phyloP scores from a whole-genome alignment of 176 grass and related monocot genomes.

The Zoysia japonica region DNA sequence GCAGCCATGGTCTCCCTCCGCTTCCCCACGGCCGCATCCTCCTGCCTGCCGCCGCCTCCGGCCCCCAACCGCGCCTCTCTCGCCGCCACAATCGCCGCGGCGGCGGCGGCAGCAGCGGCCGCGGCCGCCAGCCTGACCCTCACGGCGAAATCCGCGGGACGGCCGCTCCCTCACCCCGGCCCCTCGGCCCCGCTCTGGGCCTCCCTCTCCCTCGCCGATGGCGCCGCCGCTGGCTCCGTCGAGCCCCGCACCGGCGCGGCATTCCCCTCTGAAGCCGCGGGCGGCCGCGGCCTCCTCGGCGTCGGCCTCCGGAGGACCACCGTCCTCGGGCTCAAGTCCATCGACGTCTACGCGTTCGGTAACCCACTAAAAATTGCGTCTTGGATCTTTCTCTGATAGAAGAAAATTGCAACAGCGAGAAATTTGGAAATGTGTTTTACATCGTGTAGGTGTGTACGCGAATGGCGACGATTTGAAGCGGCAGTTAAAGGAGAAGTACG shows the following conservation, averaged over 20 bases:
- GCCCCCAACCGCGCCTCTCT: slow-evolving; percentile 16
- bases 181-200: slow-evolving; percentile 57
- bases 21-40: slow-evolving; percentile 33
- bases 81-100: slow-evolving; percentile 40
- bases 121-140: slow-evolving; percentile 48
- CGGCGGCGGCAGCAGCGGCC: slow-evolving; percentile 18
- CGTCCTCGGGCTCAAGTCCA: slow-evolving; percentile 78
- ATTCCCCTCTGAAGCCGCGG: slow-evolving; percentile 54
- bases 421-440: neutral
- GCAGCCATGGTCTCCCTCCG: slow-evolving; percentile 54
- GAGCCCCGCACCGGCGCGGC: slow-evolving; percentile 60
- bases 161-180: slow-evolving; percentile 18
- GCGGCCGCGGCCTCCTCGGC: slow-evolving; percentile 61
- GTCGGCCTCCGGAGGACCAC: slow-evolving; percentile 71
- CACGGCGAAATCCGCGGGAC: slow-evolving; percentile 32
- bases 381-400: neutral
- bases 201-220: slow-evolving; percentile 63
- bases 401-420: neutral
- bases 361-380: slow-evolving; percentile 19
- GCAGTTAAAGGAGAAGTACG: slow-evolving; percentile 62
- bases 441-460: slow-evolving; percentile 75
- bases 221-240: slow-evolving; percentile 27
- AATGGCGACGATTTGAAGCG: slow-evolving; percentile 62
- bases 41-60: slow-evolving; percentile 25
- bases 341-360: slow-evolving; percentile 90